Base-by-base conservation (phyloP, 2,329 filamentous ascomycete species). In the Pestalotiopsis sp. region DNA sequence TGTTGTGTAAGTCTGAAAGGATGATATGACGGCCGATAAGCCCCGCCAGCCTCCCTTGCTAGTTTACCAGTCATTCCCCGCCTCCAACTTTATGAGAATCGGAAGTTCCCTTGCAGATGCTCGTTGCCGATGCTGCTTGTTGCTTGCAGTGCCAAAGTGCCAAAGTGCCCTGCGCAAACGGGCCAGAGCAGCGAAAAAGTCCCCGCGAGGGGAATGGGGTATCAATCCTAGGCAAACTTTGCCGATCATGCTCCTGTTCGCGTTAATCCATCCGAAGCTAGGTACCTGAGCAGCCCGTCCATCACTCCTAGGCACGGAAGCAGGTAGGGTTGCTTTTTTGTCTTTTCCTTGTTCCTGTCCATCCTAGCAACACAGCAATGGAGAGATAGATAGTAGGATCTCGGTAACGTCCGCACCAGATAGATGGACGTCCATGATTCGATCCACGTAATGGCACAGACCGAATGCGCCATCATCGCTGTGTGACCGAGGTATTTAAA, bases 41-140 rank as follows among this genome's bases (percentile, higher is more conserved):
- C 57, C 57, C 57, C 57, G 57, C 57, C 57, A 59, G 23, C 23
- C 57, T 59, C 57, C 57, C 57, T 36, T 59, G 57, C 27, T 59
- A 12, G 52, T 27, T 27, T 17, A 27, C 17, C 20, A 20, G 52
- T n/a, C 13, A 58, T 4, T 31, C 23, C 27, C 23, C 57, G 27
- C 23, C 23, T 59, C 57, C 23, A 36, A 13, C 9, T 27, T 36
- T 36, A 36, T 12, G 57, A 17, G 14, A 59, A 13, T 12, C 27
- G 23, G 7, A 7, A 59, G 9, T 27, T 36, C 57, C 45, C 45
- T 45, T 13, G 41, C 41, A 13, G 17, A 45, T 13, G 41, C 41
- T 45, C 41, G 41, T 45, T 45, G 12, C 41, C 41, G n/a, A 49
- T 14, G n/a, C 20, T n/a, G 45, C n/a, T n/a, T 52, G 45, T 9